These are phyloP conservation scores for Phanerodontia chrysosporium DNA, from an alignment of 768 basidiomycete genomes.

Conservation along the genomic window DNA sequence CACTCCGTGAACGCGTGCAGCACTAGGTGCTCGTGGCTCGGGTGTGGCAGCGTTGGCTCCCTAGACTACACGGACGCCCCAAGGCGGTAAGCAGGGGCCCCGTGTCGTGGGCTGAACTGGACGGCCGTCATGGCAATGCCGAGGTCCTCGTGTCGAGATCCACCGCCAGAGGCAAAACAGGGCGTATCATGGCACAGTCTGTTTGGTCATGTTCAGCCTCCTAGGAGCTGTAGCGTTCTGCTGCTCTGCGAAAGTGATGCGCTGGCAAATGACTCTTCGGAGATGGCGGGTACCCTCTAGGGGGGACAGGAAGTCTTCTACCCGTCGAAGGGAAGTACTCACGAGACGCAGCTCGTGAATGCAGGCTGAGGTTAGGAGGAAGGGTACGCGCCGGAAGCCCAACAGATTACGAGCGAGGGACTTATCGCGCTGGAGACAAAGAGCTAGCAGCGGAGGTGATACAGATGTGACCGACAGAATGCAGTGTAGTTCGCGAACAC, in stretches of 20 bases:
- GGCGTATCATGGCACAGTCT: too few species aligned
- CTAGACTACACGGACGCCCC: background rate
- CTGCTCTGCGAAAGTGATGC: background rate
- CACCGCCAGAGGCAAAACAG: too few species aligned
- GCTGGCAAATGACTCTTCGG: background rate
- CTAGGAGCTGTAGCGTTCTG: background rate
- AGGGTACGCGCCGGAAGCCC: background rate
- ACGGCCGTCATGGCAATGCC: background rate
- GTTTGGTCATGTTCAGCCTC: too few species aligned
- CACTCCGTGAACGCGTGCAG: background rate
- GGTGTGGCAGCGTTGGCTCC: background rate
- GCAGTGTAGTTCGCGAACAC: background rate
- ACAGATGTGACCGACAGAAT: background rate
- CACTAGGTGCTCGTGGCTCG: background rate
- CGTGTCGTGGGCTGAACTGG: background rate
- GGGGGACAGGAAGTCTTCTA: background rate
- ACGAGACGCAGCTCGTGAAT: background rate
- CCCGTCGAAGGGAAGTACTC: background rate
- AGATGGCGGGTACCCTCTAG: background rate
- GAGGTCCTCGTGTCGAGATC: background rate
- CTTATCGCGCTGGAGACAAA: background rate
- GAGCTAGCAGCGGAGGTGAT: background rate
- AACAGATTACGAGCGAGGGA: background rate
- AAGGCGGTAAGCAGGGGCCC: background rate
- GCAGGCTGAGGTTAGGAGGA: background rate